Conservation (phyloP, 805 yeast species). For the Ogataea chonburiensis region DNA sequence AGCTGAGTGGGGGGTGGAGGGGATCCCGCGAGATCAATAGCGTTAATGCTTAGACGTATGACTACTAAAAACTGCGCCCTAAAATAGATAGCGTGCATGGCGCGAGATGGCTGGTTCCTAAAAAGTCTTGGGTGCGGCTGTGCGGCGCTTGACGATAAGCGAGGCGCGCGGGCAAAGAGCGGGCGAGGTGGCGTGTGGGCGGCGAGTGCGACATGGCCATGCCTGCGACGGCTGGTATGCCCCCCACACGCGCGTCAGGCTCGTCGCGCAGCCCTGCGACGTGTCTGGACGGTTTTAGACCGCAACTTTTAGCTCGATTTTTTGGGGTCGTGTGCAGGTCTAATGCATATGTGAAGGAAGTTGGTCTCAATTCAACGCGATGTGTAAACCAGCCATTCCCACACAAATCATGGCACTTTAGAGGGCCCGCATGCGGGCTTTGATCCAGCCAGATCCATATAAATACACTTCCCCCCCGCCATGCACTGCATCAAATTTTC, state of each 20-base stretch:
- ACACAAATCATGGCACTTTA: not conserved
- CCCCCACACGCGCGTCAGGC: no score
- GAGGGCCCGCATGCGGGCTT: not conserved
- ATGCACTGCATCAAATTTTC: not conserved
- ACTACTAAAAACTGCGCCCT: no score
- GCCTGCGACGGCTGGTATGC: no score
- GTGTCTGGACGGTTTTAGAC: no score
- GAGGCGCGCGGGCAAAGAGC: no score
- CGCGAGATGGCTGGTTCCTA: conserved; percentile 13
- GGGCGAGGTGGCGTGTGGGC: not conserved
- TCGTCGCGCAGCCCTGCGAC: conserved; percentile 1
- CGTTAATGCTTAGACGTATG: no score
- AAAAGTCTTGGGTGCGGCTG: conserved; percentile 4
- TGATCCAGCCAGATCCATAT: conserved; percentile 7
- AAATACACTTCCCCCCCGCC: conserved; percentile 6
- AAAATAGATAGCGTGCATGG: not conserved
- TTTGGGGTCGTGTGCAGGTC: conserved; percentile 17
- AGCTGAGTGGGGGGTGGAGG: no score
- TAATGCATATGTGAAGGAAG: conserved; percentile 9
- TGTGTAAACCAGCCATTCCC: conserved; percentile 21
- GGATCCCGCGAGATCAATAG: no score
- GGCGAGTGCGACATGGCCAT: no score
- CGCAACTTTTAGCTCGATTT: conserved; percentile 1
- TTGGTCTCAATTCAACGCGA: conserved; percentile 11
- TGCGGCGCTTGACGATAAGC: conserved; percentile 6